Evolutionary conservation across 2,329 filamentous ascomycete species (phyloP), one percentile per base, ranked within the genome.

Genomic region (Chlorencoelia australis): DNA sequence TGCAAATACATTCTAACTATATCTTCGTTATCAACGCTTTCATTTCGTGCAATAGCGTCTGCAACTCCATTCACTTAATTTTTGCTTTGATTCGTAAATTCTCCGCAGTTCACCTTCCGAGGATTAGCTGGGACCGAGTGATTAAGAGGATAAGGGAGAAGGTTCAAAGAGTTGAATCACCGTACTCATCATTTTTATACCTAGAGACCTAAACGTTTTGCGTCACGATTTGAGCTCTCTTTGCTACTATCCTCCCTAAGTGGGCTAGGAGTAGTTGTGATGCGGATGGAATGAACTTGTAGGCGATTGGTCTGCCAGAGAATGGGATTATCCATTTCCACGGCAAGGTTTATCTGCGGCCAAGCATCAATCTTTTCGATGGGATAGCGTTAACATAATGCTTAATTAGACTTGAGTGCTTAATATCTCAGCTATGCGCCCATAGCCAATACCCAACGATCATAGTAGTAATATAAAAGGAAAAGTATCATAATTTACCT

Each of bases 1-100:
- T 0, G 86, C 86, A 53, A 94, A 94, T 0, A 83, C 91, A 61
- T 94, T 86, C 87, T 87, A 94, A 94, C 70, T 48, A 85, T 79
- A 50, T 87, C 87, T 0, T 80, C 86, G 7, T 87, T 93, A 57
- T 94, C 86, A 0, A 86, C 85, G 1, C 94, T 86, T 63, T 94
- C 87, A 2, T 83, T 71, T 61, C 94, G 79, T 44, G 82, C 74
- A 55, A 93, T 85, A 34, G 68, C 67, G 61, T 94, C 83, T 85
- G 51, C 30, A 20, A 52, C 49, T 24, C 49, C 50, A 40, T 47
- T 41, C 13, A 42, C 21, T 35, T 51, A 49, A 21, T 46, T 46
- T 33, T 48, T 37, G 27, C 53, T 54, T 39, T 57, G 54, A 37
- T 57, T 56, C 10, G 56, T 58, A 36, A 54, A 58, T 35, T 53